phyloP scores from a whole-genome alignment of 805 yeast genomes.

The Millerozyma acaciae region DNA sequence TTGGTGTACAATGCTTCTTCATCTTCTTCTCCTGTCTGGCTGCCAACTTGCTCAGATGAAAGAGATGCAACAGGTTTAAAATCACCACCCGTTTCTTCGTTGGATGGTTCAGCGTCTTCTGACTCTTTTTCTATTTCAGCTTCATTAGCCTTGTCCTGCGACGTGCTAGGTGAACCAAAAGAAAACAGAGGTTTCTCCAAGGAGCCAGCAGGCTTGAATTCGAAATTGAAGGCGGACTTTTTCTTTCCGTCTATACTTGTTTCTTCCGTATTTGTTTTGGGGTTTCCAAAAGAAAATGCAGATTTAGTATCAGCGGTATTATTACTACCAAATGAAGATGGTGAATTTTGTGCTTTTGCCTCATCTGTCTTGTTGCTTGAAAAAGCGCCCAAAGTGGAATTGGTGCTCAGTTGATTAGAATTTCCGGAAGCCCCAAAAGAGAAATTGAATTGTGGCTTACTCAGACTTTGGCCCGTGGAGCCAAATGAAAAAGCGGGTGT shows the following conservation, averaged over 20 bases:
- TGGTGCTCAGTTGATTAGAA: too few relatives aligned
- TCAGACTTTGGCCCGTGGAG: too few relatives aligned
- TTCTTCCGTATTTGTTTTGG: slow-evolving; percentile 4
- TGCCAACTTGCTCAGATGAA: slow-evolving; percentile 45
- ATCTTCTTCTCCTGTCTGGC: slow-evolving; percentile 78
- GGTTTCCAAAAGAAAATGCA: slow-evolving; percentile 5
- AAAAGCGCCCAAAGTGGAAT: too few relatives aligned
- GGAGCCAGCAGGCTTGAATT: slow-evolving; percentile 1
- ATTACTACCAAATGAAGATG: too few relatives aligned
- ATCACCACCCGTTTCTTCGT: slow-evolving; percentile 47
- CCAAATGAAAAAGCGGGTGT: slow-evolving; percentile 20
- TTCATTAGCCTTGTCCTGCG: slow-evolving; percentile 17
- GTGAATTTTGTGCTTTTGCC: slow-evolving; percentile 3
- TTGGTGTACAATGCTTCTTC: slow-evolving; percentile 64
- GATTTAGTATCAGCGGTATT: slow-evolving; percentile 9
- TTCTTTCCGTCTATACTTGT: too few relatives aligned
- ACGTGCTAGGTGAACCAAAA: slow-evolving; percentile 9
- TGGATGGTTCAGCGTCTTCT: slow-evolving; percentile 20
- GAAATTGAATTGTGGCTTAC: too few relatives aligned
- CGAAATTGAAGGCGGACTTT: too few relatives aligned
- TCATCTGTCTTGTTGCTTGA: too few relatives aligned
- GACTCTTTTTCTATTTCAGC: slow-evolving; percentile 21
- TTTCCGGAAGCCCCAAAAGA: too few relatives aligned
- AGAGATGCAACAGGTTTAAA: slow-evolving; percentile 34
- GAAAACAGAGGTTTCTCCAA: slow-evolving; percentile 10